Conservation (phyloP, 1,284 basidiomycete species). For the Bondarzewia mesenterica region DNA sequence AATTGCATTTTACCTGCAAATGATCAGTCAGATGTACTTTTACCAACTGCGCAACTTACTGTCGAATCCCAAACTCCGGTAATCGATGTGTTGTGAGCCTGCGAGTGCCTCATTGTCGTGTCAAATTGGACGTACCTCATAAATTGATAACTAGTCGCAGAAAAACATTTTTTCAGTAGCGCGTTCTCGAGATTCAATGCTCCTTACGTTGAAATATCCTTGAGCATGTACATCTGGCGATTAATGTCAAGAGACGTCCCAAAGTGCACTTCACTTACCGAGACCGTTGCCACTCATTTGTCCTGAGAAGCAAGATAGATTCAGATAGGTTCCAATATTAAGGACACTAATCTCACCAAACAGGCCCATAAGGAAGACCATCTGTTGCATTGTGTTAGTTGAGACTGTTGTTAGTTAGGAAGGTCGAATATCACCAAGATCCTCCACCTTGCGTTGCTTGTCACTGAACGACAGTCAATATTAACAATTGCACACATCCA, state of each 20-base stretch:
- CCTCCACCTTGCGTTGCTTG: conserved; percentile 2
- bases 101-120: neutral
- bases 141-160: conserved; percentile 3
- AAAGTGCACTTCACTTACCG: neutral
- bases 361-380: conserved; percentile 21
- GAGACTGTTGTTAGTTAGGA: neutral
- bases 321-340: neutral
- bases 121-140: neutral
- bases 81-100: no score
- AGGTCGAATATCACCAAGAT: neutral
- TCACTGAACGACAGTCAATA: neutral
- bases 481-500: neutral
- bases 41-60: neutral
- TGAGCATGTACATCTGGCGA: no score
- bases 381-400: conserved; percentile 3
- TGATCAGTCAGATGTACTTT: neutral
- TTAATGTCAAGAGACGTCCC: neutral
- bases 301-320: conserved; percentile 5
- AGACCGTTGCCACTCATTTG: conserved; percentile 12
- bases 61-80: conserved; percentile 6
- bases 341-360: conserved; percentile 9
- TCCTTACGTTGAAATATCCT: conserved; percentile 7
- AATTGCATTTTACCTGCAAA: conserved; percentile 22
- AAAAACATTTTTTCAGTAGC: neutral
- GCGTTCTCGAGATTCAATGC: neutral